Percentiles rank a stretch among this genome's conserved stretches.
These are phyloP conservation scores for Ceratobasidium papillatum DNA, from an alignment of 1,284 basidiomycete species.

Conservation along the genomic window DNA sequence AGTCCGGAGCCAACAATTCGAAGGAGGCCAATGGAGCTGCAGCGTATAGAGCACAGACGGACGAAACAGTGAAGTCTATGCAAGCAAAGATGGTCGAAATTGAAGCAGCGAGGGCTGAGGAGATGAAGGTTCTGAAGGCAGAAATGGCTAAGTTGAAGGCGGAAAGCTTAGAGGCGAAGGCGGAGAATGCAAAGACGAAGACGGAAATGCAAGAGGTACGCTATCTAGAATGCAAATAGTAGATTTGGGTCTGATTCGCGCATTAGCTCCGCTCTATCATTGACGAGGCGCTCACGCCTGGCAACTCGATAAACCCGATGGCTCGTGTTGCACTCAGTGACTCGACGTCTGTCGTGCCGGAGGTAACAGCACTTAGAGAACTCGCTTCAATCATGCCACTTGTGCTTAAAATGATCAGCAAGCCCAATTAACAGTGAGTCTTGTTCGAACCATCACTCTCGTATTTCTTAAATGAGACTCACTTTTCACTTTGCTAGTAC, in stretches of 20 bases:
- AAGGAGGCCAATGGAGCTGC: not conserved
- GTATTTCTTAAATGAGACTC: not conserved
- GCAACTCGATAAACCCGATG: slow-evolving; percentile 1
- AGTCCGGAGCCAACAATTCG: not conserved
- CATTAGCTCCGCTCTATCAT: slow-evolving; percentile 23
- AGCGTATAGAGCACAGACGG: not conserved
- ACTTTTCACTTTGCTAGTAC: not conserved
- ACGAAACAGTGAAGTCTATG: not conserved
- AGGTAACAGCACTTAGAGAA: not conserved
- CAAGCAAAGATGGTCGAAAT: not conserved
- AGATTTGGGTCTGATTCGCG: not conserved
- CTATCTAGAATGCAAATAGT: not conserved
- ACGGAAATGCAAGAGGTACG: slow-evolving; percentile 10
- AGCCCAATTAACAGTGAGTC: not conserved
- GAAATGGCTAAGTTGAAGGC: not conserved
- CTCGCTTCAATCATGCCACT: slow-evolving; percentile 15
- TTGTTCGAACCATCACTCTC: no score
- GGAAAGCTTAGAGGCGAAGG: no score
- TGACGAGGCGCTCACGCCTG: not conserved
- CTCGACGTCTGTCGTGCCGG: not conserved
- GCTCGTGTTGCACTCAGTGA: not conserved
- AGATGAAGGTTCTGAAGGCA: not conserved
- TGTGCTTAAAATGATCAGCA: slow-evolving; percentile 1
- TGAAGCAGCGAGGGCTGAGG: not conserved
- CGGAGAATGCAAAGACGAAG: not conserved